Conservation (phyloP, 192 early-diverging fungal genomes). For the Allomyces javanicus region DNA sequence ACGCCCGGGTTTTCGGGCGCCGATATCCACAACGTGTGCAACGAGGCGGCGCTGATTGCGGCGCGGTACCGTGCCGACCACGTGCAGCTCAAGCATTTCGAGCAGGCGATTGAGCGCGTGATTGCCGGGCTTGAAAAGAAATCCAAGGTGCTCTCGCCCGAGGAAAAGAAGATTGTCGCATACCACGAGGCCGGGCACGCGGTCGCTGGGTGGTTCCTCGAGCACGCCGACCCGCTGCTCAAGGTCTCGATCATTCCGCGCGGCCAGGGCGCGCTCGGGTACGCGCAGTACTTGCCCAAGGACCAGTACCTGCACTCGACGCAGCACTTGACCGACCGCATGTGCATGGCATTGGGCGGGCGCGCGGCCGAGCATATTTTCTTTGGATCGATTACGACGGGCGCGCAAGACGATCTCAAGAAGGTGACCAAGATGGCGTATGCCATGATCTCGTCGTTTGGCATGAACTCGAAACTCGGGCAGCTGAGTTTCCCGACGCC, state of each 20-base stretch:
- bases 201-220: conserved; percentile 92
- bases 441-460: conserved; percentile 80
- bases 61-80: conserved; percentile 60
- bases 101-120: conserved; percentile 92
- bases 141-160: conserved; percentile 75
- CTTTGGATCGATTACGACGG: conserved; percentile 84
- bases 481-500: conserved; percentile 61
- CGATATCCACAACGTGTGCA: conserved; percentile 95
- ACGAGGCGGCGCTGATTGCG: conserved; percentile 94
- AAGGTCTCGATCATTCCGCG: conserved; percentile 98
- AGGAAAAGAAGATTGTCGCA: conserved; percentile 97
- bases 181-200: conserved; percentile 99
- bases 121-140: conserved; percentile 98
- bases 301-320: conserved; percentile 91
- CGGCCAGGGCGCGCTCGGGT: conserved; percentile 83
- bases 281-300: conserved; percentile 97
- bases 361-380: conserved; percentile 78
- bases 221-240: conserved; percentile 84
- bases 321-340: conserved; percentile 71
- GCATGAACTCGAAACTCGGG: conserved; percentile 79
- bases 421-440: conserved; percentile 96
- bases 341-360: conserved; percentile 76
- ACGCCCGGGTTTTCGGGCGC: conserved; percentile 98
- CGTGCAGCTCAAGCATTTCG: conserved; percentile 80
- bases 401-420: conserved; percentile 92